Percentiles rank a stretch among this genome's conserved stretches.
phyloP scores from a whole-genome alignment of 2,329 filamentous ascomycete species.

The Claviceps fusiformis region DNA sequence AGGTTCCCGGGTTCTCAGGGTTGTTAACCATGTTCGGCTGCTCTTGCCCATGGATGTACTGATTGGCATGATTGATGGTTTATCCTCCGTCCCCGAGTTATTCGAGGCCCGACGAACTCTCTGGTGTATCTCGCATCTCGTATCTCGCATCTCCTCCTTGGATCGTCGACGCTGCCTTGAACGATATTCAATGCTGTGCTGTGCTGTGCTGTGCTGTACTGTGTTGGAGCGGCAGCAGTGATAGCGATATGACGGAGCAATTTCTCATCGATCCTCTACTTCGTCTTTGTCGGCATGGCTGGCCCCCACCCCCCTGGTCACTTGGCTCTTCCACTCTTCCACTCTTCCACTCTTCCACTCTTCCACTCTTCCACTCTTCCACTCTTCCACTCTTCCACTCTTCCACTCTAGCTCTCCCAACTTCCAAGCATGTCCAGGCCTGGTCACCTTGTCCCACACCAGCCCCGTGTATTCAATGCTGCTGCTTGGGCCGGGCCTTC shows the following conservation, averaged over 20 bases:
- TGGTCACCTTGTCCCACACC: constrained; percentile 6
- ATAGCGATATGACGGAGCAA: constrained; percentile 1
- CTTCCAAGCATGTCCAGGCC: constrained; percentile 1
- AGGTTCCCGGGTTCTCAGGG: neutral
- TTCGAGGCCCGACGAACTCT: neutral
- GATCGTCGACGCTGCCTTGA: neutral
- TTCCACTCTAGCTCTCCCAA: constrained; percentile 1
- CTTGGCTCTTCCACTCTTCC: neutral
- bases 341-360: no score
- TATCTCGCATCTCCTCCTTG: neutral
- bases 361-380: no score
- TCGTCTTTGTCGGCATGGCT: constrained; percentile 1
- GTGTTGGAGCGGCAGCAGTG: neutral
- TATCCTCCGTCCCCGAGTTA: neutral
- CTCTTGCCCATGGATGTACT: neutral
- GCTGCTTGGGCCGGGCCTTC: neutral
- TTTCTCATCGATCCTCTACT: constrained; percentile 1
- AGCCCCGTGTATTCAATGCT: constrained; percentile 4
- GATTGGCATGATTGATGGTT: neutral
- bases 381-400: no score
- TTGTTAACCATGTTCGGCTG: neutral
- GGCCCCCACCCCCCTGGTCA: constrained; percentile 4
- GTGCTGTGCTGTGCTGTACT: no score
- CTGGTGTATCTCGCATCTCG: neutral
- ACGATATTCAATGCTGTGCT: neutral